These are phyloP conservation scores for Leucosporidium scottii DNA, from an alignment of 768 basidiomycete genomes.

Conservation along the genomic window DNA sequence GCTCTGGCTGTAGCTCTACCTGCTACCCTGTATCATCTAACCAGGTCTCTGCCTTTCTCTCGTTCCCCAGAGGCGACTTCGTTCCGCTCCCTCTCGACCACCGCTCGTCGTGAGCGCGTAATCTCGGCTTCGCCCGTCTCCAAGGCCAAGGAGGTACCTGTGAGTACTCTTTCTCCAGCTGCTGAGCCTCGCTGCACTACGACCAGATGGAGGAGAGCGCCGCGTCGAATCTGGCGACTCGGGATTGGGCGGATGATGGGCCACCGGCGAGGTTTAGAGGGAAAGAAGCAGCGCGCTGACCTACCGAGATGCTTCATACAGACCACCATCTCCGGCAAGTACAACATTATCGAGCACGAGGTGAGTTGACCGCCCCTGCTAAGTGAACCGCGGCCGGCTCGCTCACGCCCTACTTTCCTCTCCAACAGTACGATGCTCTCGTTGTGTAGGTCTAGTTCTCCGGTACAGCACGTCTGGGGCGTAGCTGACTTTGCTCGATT, in stretches of 20 bases:
- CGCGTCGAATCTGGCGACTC: background rate
- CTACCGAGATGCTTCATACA: background rate
- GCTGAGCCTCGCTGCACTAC: background rate
- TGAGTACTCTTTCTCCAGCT: background rate
- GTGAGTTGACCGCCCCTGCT: constrained; percentile 16
- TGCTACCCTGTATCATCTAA: no score
- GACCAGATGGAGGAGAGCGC: background rate
- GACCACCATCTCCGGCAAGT: constrained; percentile 54
- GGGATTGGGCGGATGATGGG: background rate
- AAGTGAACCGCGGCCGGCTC: background rate
- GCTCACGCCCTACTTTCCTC: background rate
- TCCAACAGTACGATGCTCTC: constrained; percentile 74
- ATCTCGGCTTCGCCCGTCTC: constrained; percentile 25
- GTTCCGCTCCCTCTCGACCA: constrained; percentile 21
- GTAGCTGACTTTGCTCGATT: background rate
- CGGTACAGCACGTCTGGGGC: background rate
- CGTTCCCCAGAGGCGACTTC: background rate
- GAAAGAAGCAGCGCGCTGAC: background rate
- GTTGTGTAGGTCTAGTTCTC: constrained; percentile 66
- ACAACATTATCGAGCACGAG: constrained; percentile 96
- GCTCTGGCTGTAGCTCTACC: no score
- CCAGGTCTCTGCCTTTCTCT: no score
- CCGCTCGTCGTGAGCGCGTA: constrained; percentile 15
- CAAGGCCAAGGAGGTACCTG: constrained; percentile 32
- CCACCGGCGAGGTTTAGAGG: background rate